Percentiles rank a stretch among this genome's conserved stretches.
phyloP scores from a whole-genome alignment of 1,139 yeast genomes.

The Geotrichum citri-aurantii region DNA sequence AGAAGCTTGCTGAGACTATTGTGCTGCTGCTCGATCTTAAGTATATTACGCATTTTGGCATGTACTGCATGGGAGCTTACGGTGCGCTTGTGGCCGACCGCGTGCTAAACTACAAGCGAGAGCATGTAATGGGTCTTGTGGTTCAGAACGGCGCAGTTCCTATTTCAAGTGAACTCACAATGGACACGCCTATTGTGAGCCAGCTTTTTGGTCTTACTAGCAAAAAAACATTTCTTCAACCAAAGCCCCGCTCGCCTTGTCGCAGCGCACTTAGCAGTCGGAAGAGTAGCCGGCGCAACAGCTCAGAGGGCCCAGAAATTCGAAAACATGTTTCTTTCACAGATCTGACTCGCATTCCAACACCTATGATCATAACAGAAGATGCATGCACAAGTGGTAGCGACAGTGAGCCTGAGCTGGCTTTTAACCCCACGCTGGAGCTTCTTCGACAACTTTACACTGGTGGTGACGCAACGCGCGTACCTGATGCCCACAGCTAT shows the following conservation, averaged over 20 bases:
- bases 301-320: background rate
- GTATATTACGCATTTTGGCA: slow-evolving; percentile 32
- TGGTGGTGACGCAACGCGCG: background rate
- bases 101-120: slow-evolving; percentile 36
- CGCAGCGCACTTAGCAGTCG: background rate
- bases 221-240: background rate
- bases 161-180: background rate
- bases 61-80: slow-evolving; percentile 41
- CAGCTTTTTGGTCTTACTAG: background rate
- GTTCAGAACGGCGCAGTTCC: slow-evolving; percentile 43
- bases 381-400: background rate
- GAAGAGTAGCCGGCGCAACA: background rate
- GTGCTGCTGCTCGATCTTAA: slow-evolving; percentile 33
- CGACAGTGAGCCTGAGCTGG: background rate
- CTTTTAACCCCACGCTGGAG: background rate
- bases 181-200: background rate
- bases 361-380: background rate
- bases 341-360: background rate
- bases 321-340: background rate
- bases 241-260: background rate
- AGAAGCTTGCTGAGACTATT: slow-evolving; percentile 34
- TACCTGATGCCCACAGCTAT: background rate
- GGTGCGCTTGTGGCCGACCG: slow-evolving; percentile 43
- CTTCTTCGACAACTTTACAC: background rate
- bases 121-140: slow-evolving; percentile 33